Conservation (phyloP, 805 yeast genomes). For the Cyberlindnera meyerae region DNA sequence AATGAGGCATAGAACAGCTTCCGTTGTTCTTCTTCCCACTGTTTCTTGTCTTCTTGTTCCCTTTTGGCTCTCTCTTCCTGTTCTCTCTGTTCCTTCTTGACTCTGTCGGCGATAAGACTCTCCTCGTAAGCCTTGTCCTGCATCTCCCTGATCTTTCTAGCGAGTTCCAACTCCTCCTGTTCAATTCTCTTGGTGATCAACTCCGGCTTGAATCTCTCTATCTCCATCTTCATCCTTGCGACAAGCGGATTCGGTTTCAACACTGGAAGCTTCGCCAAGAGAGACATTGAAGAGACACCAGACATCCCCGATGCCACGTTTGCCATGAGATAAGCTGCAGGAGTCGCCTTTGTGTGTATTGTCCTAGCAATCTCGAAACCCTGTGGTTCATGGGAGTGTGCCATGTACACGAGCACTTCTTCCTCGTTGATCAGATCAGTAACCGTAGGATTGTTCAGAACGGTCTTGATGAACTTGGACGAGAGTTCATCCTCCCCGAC, state of each 20-base stretch:
- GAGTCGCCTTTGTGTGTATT: constrained; percentile 48
- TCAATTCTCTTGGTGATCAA: constrained; percentile 55
- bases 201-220: constrained; percentile 59
- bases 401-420: constrained; percentile 56
- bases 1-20: constrained; percentile 12
- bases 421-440: constrained; percentile 34
- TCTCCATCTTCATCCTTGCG: constrained; percentile 35
- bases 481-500: constrained; percentile 27
- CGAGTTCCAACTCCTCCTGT: constrained; percentile 50
- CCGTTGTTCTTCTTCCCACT: constrained; percentile 9
- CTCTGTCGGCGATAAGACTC: constrained; percentile 52
- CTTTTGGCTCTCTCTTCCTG: constrained; percentile 25
- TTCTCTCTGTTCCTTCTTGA: constrained; percentile 44
- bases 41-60: constrained; percentile 5
- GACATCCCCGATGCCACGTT: constrained; percentile 47
- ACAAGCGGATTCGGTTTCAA: constrained; percentile 30
- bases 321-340: constrained; percentile 48
- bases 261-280: constrained; percentile 27
- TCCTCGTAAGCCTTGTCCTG: constrained; percentile 66
- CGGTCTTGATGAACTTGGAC: constrained; percentile 36
- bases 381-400: constrained; percentile 59
- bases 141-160: constrained; percentile 53
- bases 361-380: constrained; percentile 60
- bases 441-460: constrained; percentile 43
- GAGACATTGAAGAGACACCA: constrained; percentile 31